Base-by-base conservation (phyloP, 176 grass and related monocot genomes). In the Thinopyrum elongatum region DNA sequence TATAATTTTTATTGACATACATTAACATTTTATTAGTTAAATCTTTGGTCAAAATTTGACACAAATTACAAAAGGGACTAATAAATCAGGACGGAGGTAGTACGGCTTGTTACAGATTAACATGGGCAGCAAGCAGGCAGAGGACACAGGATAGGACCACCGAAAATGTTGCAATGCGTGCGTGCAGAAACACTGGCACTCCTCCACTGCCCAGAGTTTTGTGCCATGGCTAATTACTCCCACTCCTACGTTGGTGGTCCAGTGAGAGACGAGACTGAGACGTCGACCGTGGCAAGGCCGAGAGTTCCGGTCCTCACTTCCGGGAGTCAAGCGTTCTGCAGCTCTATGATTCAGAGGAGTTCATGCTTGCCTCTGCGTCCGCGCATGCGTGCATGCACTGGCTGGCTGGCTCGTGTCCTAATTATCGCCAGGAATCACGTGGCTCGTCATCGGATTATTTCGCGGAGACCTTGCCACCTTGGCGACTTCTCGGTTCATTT, bases 91-190 rank as follows among this genome's bases (percentile, higher is more conserved):
- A n/a, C n/a, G n/a, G n/a, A n/a, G 33, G 33, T 34, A 34, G 60
- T 44, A 30, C 60, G 26, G 34, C 16, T 34, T 6, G 25, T 83
- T 72, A 4, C 53, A 1, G 84, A 19, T 30, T 73, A 66, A 44
- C 80, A 22, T 35, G 84, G 49, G 13, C 68, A 68, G 33, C 13
- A 10, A 26, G 34, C 0, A 21, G 39, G 25, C 44, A 76, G 73
- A 53, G 59, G 57, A 3, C 0, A 10, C 16, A 55, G 51, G 51
- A 55, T 17, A 1, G 84, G 84, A 83, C 89, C 75, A 61, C 75
- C 9, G 42, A 14, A 75, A 16, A 10, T 31, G 74, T 84, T 68
- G 85, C 89, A 80, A 84, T 90, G 89, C 73, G 89, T 75, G 80
- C 80, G 71, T 75, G 85, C 89, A 80, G 80, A 34, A 25, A 19